Conservation (phyloP, 306 rosid species). For the Castanea crenata region DNA sequence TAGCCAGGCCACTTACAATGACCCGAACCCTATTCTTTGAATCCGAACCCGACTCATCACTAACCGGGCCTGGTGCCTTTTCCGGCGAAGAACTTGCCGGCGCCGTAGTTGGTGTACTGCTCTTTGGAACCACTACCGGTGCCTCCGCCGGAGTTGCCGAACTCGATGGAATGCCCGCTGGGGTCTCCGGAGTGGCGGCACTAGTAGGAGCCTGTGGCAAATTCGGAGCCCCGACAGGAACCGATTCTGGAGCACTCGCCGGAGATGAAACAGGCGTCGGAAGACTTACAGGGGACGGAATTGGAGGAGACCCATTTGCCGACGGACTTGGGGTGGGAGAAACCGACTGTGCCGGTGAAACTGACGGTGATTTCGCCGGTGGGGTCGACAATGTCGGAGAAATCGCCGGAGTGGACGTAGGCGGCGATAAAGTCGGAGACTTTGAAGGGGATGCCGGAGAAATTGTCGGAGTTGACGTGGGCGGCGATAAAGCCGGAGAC, state of each 20-base stretch:
- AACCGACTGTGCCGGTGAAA: slow-evolving; percentile 6
- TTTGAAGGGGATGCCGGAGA: slow-evolving; percentile 44
- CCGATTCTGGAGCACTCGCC: background rate
- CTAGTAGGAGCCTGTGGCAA: slow-evolving; percentile 49
- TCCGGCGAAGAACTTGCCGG: slow-evolving; percentile 61
- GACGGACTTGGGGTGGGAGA: too few species aligned
- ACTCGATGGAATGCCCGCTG: slow-evolving; percentile 49
- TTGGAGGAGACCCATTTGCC: background rate
- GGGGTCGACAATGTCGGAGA: slow-evolving; percentile 24
- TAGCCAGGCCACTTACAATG: slow-evolving; percentile 37
- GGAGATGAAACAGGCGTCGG: slow-evolving; percentile 37
- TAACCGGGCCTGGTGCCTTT: slow-evolving; percentile 39
- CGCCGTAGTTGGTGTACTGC: slow-evolving; percentile 38
- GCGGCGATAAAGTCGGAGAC: slow-evolving; percentile 57
- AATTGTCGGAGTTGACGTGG: background rate
- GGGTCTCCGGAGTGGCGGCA: slow-evolving; percentile 39
- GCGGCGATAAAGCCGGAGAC: slow-evolving; percentile 34
- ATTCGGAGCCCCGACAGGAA: slow-evolving; percentile 45
- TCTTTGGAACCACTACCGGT: slow-evolving; percentile 55
- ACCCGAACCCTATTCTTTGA: slow-evolving; percentile 28
- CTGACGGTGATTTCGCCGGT: slow-evolving; percentile 26
- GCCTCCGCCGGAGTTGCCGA: slow-evolving; percentile 48
- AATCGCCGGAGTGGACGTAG: slow-evolving; percentile 39
- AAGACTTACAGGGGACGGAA: slow-evolving; percentile 27
- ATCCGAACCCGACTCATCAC: slow-evolving; percentile 52